phyloP scores from a whole-genome alignment of 1,284 basidiomycete species.

The Melanopsichium pennsylvanicum region DNA sequence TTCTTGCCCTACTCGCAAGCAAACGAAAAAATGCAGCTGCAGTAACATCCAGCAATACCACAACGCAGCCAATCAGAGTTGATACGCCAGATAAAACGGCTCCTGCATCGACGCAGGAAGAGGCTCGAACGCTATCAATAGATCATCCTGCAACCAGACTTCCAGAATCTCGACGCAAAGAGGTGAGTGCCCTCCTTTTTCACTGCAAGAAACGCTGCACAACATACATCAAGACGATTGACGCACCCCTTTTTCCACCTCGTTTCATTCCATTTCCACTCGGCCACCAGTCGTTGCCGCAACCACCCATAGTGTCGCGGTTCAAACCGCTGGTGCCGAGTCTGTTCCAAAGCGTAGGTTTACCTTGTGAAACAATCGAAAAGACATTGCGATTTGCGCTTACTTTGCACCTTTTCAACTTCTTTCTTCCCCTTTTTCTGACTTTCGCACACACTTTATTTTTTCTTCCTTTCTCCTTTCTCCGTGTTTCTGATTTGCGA shows the following conservation, averaged over 20 bases:
- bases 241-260: background rate
- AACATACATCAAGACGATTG: background rate
- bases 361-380: background rate
- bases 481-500: background rate
- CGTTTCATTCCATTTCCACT: background rate
- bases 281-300: constrained; percentile 6
- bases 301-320: constrained; percentile 9
- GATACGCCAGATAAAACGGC: background rate
- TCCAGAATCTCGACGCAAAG: constrained; percentile 1
- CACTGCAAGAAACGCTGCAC: too few species aligned
- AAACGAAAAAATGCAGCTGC: constrained; percentile 14
- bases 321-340: constrained; percentile 38
- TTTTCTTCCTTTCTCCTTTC: background rate
- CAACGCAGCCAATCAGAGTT: background rate
- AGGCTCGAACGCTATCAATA: background rate
- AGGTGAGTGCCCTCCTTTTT: constrained; percentile 8
- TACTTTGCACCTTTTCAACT: too few species aligned
- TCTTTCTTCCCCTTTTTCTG: background rate
- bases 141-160: background rate
- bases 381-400: too few species aligned
- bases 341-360: constrained; percentile 35
- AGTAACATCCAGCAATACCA: background rate
- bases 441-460: too few species aligned
- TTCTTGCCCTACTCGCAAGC: constrained; percentile 27
- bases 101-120: background rate